Conservation (phyloP, 2,329 filamentous ascomycete species). For the Xylariaceae sp. region DNA sequence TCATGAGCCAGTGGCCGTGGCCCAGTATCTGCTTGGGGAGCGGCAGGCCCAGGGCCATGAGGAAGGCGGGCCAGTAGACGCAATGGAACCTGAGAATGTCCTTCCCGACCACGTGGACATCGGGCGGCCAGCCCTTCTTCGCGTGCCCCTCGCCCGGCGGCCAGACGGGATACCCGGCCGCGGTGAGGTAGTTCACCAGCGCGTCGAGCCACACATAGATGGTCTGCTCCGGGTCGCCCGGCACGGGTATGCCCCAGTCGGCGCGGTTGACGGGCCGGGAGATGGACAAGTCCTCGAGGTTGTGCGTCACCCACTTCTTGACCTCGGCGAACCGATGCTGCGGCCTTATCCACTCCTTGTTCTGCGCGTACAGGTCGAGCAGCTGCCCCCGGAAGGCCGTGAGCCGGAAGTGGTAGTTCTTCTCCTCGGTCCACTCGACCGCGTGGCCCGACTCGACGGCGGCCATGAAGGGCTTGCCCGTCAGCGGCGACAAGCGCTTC, state of each 20-base stretch:
- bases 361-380: slow-evolving; percentile 69
- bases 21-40: slow-evolving; percentile 73
- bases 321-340: slow-evolving; percentile 68
- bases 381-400: slow-evolving; percentile 74
- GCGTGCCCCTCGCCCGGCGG: slow-evolving; percentile 53
- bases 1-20: slow-evolving; percentile 94
- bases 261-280: slow-evolving; percentile 74
- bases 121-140: slow-evolving; percentile 71
- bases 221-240: slow-evolving; percentile 75
- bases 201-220: slow-evolving; percentile 99
- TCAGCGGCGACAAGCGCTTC: slow-evolving; percentile 66
- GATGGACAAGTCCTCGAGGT: slow-evolving; percentile 80
- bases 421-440: slow-evolving; percentile 90
- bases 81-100: slow-evolving; percentile 95
- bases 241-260: slow-evolving; percentile 83
- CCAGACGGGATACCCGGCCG: slow-evolving; percentile 74
- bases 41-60: slow-evolving; percentile 79
- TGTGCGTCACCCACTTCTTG: slow-evolving; percentile 64
- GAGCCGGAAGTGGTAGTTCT: slow-evolving; percentile 90
- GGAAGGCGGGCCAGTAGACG: slow-evolving; percentile 95
- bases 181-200: slow-evolving; percentile 87
- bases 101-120: slow-evolving; percentile 90
- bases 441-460: slow-evolving; percentile 83
- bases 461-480: slow-evolving; percentile 74
- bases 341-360: slow-evolving; percentile 73